Conservation (phyloP, 345 rosid genomes). For the Gossypium longicalyx region DNA sequence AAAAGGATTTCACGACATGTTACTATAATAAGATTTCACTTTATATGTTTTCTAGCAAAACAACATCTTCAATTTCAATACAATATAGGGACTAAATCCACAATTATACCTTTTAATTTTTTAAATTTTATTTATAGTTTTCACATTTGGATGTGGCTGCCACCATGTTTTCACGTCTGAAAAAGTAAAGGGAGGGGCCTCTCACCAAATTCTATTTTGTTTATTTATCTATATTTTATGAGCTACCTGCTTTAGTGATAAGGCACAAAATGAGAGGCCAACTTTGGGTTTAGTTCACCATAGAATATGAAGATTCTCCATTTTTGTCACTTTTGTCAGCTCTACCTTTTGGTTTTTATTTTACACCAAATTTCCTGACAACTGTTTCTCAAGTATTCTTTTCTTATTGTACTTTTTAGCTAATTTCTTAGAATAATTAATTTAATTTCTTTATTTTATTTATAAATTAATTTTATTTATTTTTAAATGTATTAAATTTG, state of each 20-base stretch:
- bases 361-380: background rate
- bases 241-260: slow-evolving; percentile 8
- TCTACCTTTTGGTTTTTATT: background rate
- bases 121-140: background rate
- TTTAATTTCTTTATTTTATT: background rate
- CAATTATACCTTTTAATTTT: too few relatives aligned
- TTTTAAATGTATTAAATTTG: too few relatives aligned
- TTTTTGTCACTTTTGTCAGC: slow-evolving; percentile 8
- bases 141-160: background rate
- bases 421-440: background rate
- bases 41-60: too few relatives aligned
- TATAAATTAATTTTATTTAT: background rate
- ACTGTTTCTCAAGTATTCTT: background rate
- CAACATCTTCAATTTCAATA: too few relatives aligned
- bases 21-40: too few relatives aligned
- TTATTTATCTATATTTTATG: background rate
- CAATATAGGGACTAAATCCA: too few relatives aligned
- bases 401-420: background rate
- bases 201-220: background rate
- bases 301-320: slow-evolving; percentile 8
- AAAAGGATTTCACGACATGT: too few relatives aligned
- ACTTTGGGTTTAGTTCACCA: slow-evolving; percentile 8
- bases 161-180: slow-evolving; percentile 2
- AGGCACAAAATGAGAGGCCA: slow-evolving; percentile 24
- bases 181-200: background rate